These are phyloP conservation scores for Talaromyces sp. DNA, from an alignment of 2,329 filamentous ascomycete species.

Conservation along the genomic window DNA sequence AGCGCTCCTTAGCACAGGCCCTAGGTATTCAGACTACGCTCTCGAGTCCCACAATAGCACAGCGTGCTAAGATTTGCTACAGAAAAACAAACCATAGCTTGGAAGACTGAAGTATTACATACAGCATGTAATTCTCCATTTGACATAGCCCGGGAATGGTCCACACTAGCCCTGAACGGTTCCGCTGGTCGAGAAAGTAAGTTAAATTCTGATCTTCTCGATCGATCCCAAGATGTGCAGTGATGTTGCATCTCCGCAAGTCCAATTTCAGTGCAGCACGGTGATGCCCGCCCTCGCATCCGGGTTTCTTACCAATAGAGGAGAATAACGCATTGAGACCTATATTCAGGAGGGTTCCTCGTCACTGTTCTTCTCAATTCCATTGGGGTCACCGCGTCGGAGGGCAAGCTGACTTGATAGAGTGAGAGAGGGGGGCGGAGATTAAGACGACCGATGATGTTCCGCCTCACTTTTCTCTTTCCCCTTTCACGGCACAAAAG, in stretches of 20 bases:
- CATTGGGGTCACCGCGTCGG: conserved; percentile 5
- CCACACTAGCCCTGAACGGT: not conserved
- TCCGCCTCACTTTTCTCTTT: conserved; percentile 17
- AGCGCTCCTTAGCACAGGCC: not conserved
- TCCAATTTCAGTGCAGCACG: not conserved
- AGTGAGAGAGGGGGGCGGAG: conserved; percentile 7
- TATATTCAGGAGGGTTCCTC: not conserved
- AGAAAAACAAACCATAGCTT: conserved; percentile 5
- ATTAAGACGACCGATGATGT: conserved; percentile 14
- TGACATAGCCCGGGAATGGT: not conserved
- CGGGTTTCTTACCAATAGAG: conserved; percentile 7
- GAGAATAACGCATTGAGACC: not conserved
- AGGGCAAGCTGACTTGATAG: conserved; percentile 1
- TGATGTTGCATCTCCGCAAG: conserved; percentile 2
- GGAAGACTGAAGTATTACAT: not conserved
- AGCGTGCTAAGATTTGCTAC: not conserved
- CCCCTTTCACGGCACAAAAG: conserved; percentile 14
- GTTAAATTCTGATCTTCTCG: not conserved
- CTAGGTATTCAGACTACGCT: not conserved
- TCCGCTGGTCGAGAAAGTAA: not conserved
- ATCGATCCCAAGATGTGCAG: not conserved
- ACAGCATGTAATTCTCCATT: conserved; percentile 9
- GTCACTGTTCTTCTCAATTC: conserved; percentile 4
- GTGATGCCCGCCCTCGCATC: not conserved
- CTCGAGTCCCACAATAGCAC: conserved; percentile 12